Evolutionary conservation across 805 yeast genomes (phyloP), one percentile per base, ranked within the genome.

Genomic region (Schizosaccharomyces cryophilus): DNA sequence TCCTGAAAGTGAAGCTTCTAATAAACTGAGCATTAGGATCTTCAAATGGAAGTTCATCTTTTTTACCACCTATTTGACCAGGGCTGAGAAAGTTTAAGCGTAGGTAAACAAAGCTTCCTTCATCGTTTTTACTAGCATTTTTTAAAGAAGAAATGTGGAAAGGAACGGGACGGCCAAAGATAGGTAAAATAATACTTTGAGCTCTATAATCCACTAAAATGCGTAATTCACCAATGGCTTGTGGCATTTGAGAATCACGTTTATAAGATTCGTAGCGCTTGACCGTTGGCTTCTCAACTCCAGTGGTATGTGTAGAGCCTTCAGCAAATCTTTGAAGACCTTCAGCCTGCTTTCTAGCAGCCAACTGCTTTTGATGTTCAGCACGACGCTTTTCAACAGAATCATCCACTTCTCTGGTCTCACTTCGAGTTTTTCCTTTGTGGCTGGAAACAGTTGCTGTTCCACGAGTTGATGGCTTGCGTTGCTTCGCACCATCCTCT

Each of bases 121-220:
- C 97, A 68, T 93, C 98, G 65, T 84, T 87, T 68, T 88, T 89
- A 11, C 95, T 85, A 60, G 96, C 97, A 69, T 87, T 89, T 68
- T 89, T 90, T 74, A 85, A 89, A 3, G 96, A 77, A 70, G 87
- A 87, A 69, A 90, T 88, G 71, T 90, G 98, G 77, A 93, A 90
- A 29, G 98, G 98, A 61, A 93, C 97, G 1, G 97, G 96, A 68
- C 97, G 79, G 64, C 98, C 98, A 67, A 84, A 80, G 62, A 90
- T 84, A 60, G 98, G 98, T 63, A 90, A 74, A 63, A 90, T 80
- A 62, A 90, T 84, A 1, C 96, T 85, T 72, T 89, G 96, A 62
- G 85, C 79, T 68, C 85, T 87, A 70, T 80, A 77, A 70, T 90
- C 98, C 62, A 93, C 88, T 69, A 84, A 89, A 63, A 90, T 81